Conservation (phyloP, 768 basidiomycete genomes). For the Rhizopogon sp. region DNA sequence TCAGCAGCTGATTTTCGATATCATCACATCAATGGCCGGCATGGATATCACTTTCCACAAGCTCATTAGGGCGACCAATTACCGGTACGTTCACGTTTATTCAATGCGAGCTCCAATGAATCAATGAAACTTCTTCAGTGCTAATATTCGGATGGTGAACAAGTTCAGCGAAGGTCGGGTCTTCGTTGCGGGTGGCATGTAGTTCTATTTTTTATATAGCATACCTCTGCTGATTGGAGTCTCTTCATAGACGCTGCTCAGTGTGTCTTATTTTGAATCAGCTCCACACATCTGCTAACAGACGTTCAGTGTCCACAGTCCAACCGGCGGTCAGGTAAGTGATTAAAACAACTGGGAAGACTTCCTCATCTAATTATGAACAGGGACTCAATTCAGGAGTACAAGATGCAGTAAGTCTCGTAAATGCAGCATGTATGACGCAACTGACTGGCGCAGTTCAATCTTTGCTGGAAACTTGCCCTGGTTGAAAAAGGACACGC, state of each 20-base stretch:
- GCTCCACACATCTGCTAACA: not conserved
- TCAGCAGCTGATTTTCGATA: conserved; percentile 13
- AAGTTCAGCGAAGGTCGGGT: conserved; percentile 7
- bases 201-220: not conserved
- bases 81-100: conserved; percentile 6
- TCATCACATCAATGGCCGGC: conserved; percentile 14
- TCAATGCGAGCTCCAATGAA: not conserved
- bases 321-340: conserved; percentile 17
- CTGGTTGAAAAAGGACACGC: conserved; percentile 21
- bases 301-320: conserved; percentile 14
- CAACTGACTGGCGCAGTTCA: conserved; percentile 14
- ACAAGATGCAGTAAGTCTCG: conserved; percentile 11
- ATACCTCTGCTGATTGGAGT: not conserved
- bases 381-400: conserved; percentile 14
- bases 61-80: conserved; percentile 16
- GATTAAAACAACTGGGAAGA: no score
- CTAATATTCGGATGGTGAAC: conserved; percentile 11
- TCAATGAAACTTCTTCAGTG: not conserved
- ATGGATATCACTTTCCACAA: conserved; percentile 22
- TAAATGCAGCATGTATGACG: not conserved
- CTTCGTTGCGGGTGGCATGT: conserved; percentile 10
- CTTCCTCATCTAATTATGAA: no score
- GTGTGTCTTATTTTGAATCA: not conserved
- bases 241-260: conserved; percentile 19
- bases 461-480: conserved; percentile 31